These are phyloP conservation scores for Phyllosticta ampelicida DNA, from an alignment of 2,329 filamentous ascomycete genomes.

Conservation along the genomic window DNA sequence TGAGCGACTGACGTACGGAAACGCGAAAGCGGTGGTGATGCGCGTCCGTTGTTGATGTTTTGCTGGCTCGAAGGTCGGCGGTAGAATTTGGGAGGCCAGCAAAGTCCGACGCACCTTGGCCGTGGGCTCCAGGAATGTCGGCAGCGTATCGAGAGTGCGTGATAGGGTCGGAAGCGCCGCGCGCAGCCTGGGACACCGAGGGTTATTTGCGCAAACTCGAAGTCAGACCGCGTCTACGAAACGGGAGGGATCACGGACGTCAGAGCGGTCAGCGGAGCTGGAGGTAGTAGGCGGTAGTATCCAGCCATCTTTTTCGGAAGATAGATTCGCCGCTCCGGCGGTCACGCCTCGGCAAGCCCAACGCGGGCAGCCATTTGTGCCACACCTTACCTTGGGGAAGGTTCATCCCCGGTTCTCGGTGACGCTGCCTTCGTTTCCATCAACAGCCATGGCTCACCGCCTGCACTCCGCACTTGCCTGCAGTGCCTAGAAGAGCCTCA, in stretches of 20 bases:
- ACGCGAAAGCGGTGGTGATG: neutral
- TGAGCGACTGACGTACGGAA: neutral
- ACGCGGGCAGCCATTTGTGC: too few species aligned
- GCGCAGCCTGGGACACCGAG: neutral
- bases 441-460: neutral
- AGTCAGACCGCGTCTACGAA: neutral
- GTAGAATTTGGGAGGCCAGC: neutral
- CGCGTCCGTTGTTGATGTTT: constrained; percentile 7
- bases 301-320: neutral
- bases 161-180: neutral
- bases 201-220: neutral
- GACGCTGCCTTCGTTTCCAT: neutral
- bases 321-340: neutral
- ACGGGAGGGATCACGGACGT: neutral
- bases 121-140: neutral
- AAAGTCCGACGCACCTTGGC: neutral
- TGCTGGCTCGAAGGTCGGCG: neutral
- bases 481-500: neutral
- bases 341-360: neutral
- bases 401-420: neutral
- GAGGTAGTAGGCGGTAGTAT: neutral
- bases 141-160: neutral
- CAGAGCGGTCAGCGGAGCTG: neutral
- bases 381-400: too few species aligned
- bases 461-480: neutral